phyloP scores from a whole-genome alignment of 805 yeast genomes.

The Nakazawaea peltata region DNA sequence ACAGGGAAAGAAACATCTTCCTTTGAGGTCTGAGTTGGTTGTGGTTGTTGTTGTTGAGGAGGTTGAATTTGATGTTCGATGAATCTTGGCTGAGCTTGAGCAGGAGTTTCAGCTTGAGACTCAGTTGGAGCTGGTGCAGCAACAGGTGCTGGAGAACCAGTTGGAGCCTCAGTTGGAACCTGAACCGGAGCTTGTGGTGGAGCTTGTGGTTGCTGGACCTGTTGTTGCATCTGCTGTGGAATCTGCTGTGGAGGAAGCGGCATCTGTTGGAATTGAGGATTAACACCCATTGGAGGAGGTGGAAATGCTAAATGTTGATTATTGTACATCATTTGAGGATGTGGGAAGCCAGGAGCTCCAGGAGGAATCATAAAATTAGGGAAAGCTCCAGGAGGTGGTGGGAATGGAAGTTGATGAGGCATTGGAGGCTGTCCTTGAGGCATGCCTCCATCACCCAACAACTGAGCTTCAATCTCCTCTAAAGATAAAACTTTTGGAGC shows the following conservation, averaged over 20 bases:
- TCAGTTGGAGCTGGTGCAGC: constrained; percentile 1
- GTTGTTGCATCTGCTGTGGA: constrained; percentile 14
- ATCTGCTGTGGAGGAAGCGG: constrained; percentile 14
- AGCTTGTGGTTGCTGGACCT: constrained; percentile 21
- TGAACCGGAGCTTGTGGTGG: constrained; percentile 19
- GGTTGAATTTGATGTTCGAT: too few species aligned
- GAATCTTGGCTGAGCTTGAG: too few species aligned
- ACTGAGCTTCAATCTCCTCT: constrained; percentile 80
- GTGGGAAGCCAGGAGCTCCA: constrained; percentile 10
- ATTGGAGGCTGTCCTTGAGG: constrained; percentile 16
- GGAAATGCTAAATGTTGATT: constrained; percentile 16
- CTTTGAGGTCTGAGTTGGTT: constrained; percentile 2
- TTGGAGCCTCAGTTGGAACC: constrained; percentile 9
- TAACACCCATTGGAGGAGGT: constrained; percentile 9
- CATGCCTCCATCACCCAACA: constrained; percentile 31
- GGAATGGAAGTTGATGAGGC: constrained; percentile 17
- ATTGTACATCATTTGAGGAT: constrained; percentile 10
- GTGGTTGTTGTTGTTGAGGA: too few species aligned
- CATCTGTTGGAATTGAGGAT: constrained; percentile 6
- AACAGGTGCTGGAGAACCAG: constrained; percentile 6
- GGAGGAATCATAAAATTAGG: constrained; percentile 13
- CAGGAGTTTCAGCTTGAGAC: too few species aligned
- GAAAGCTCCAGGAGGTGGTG: constrained; percentile 14
- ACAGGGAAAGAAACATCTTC: constrained; percentile 40
- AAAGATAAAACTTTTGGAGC: constrained; percentile 52